Base-by-base conservation (phyloP, 805 yeast species). In the Clavispora vitiphila region DNA sequence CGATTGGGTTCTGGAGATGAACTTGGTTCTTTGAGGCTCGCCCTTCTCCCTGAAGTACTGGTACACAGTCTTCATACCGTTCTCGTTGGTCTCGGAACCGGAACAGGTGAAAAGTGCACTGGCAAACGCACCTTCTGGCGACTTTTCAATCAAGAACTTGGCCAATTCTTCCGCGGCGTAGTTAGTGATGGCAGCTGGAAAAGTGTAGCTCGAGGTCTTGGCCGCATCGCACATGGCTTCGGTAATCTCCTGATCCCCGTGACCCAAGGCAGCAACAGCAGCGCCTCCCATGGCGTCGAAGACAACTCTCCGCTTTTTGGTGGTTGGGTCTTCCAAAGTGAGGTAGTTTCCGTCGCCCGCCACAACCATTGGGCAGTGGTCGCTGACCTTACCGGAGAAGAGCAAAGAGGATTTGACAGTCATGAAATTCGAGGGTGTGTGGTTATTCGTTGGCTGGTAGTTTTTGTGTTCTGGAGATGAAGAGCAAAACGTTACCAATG, bases 281-380 rank as follows among this genome's bases (percentile, higher is more conserved):
- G 50, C 53, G 3, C 52, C 52, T 20, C 53, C 53, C 40, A 46
- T 35, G 10, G 50, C 53, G 29, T 49, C 53, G 27, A 49, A 49
- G 4, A 49, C 30, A 21, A 44, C 50, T 19, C 45, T 38, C 27
- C 42, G 26, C 27, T 40, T 37, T 22, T 37, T 42, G 12, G 50
- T 46, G 20, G 40, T 32, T 4, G 50, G 19, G 35, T 48, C 52
- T 27, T 46, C 53, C n/a, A 46, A 34, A 14, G 34, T 42, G 30
- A 48, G 38, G 39, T 24, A 8, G 45, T 48, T 48, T 7, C 52
- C 50, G 26, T 48, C 42, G 3, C 52, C 49, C 12, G 41, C 46
- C 23, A 48, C 52, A n/a, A 47, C 52, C 50, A 46, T 48, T 8
- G 52, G 50, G 15, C 37, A 37, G 27, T 43, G 50, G 35, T 39